Evolutionary conservation across 2,329 filamentous ascomycete species (phyloP).

Genomic region (Alternaria longipes): DNA sequence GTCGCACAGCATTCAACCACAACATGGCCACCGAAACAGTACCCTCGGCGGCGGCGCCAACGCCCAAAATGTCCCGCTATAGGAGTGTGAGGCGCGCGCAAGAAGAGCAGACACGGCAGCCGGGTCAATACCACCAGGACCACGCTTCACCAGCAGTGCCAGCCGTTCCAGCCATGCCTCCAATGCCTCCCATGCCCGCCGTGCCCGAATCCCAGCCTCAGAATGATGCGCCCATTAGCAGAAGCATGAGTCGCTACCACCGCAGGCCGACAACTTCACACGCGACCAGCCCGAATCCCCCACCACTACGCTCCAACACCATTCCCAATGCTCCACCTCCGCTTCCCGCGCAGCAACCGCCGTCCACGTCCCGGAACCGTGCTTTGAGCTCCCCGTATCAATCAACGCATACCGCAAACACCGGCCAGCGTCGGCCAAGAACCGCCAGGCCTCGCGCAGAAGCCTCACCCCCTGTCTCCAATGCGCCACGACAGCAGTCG

Average conservation of each 20-base stretch:
- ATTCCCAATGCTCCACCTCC: conserved; percentile 24
- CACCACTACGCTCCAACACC: conserved; percentile 37
- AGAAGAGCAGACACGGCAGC: conserved; percentile 38
- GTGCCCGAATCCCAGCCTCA: conserved; percentile 33
- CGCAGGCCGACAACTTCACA: conserved; percentile 44
- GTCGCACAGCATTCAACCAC: conserved; percentile 32
- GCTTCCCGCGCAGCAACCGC: conserved; percentile 17
- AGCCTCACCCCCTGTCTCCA: conserved; percentile 27
- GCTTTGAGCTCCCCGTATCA: conserved; percentile 42
- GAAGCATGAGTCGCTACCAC: conserved; percentile 55
- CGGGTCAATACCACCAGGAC: conserved; percentile 21
- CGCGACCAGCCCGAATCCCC: conserved; percentile 33
- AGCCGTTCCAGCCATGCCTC: conserved; percentile 16
- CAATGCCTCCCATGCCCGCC: conserved; percentile 38
- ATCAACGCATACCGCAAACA: conserved; percentile 27
- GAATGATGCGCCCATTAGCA: conserved; percentile 38
- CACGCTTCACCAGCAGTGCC: conserved; percentile 20
- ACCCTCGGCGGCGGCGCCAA: conserved; percentile 30
- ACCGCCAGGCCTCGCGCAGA: conserved; percentile 35
- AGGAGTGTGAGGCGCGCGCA: conserved; percentile 63
- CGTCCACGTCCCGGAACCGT: conserved; percentile 35
- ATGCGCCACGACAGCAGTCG: conserved; percentile 28
- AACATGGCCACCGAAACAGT: conserved; percentile 47
- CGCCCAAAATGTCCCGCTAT: conserved; percentile 65
- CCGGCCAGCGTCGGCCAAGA: conserved; percentile 38